Evolutionary conservation across 371 early-diverging fungal species (phyloP), one percentile per base, ranked within the genome.

Genomic region (Mucor sp.): DNA sequence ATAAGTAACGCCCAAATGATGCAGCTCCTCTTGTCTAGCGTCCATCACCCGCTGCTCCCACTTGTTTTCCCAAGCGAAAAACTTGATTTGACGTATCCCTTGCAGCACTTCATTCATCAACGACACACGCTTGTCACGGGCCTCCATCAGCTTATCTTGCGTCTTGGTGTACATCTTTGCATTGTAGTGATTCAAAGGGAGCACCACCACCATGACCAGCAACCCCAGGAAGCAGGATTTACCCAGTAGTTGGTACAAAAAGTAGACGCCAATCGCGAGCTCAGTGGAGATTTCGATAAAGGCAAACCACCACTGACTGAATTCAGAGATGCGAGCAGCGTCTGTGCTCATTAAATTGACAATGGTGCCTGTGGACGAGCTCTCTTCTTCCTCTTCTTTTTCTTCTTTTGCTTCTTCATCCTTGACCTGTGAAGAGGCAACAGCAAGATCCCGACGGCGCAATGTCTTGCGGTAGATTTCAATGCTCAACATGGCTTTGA

Each of bases 281-380:
- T 87, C 86, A 23, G 85, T 79, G 32, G 91, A 90, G 1, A 82
- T 78, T 4, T 77, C 78, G 50, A 86, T 78, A 17, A 83, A 64
- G 17, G 77, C 66, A 64, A 84, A 76, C 72, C 88, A 69, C 63
- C 84, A 83, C 58, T 82, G 74, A 37, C 78, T 63, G 11, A 81
- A 74, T 15, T 85, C 78, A 28, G 83, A 75, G 7, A 95, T 74
- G 39, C 91, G 84, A 35, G 79, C 78, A 5, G 88, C 67, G 63
- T 95, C 95, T 0, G 94, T 89, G 9, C 93, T 87, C 69, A 96
- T 90, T 62, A 97, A 70, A 71, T 93, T 97, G 69, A 91, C 91
- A 61, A 97, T 85, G 27, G 87, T 88, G 25, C 96, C 96, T 5
- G 85, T 76, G 2, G 80, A 78, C n/a, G 85, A 76, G 6, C 74